A percentile compares a stretch with the other conserved stretches of the same genome.
Evolutionary conservation across 2,329 filamentous ascomycete genomes (phyloP).

Genomic region (Xenoacremonium recifei): DNA sequence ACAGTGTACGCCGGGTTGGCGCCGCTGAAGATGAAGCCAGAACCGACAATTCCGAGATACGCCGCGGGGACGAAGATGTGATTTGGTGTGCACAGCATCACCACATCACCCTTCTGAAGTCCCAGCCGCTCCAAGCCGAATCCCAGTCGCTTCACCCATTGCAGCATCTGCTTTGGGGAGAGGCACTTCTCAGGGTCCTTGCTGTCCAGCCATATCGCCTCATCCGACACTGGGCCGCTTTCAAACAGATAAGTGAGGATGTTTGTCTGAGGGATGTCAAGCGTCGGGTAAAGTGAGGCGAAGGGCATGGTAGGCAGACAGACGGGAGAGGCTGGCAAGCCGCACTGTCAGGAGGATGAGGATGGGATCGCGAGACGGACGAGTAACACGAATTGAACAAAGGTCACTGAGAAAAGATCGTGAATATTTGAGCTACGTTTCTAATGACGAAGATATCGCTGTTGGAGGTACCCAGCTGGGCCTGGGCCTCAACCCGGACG

Average conservation of each 20-base stretch:
- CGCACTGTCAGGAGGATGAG: no score
- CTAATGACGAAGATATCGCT: no score
- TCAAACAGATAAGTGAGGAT: conserved; percentile 38
- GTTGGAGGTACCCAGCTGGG: no score
- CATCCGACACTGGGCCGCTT: conserved; percentile 33
- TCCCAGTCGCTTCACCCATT: conserved; percentile 52
- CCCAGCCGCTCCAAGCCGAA: conserved; percentile 46
- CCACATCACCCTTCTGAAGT: conserved; percentile 47
- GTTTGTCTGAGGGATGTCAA: conserved; percentile 46
- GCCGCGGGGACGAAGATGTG: conserved; percentile 54
- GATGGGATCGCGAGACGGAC: no score
- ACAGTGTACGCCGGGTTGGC: conserved; percentile 52
- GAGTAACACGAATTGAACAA: no score
- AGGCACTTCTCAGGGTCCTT: conserved; percentile 42
- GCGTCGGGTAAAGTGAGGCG: conserved; percentile 39
- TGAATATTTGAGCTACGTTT: no score
- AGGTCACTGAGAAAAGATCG: no score
- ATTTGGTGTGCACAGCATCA: conserved; percentile 54
- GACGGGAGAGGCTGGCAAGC: not conserved
- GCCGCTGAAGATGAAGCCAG: conserved; percentile 52
- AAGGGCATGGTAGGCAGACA: conserved; percentile 42
- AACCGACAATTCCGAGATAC: conserved; percentile 52
- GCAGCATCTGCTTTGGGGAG: conserved; percentile 45
- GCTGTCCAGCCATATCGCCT: conserved; percentile 54
- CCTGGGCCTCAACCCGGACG: no score